A percentile compares a stretch with the other conserved stretches of the same genome.
phyloP scores from a whole-genome alignment of 257 asterid genomes.

The Hygrophila difformis region DNA sequence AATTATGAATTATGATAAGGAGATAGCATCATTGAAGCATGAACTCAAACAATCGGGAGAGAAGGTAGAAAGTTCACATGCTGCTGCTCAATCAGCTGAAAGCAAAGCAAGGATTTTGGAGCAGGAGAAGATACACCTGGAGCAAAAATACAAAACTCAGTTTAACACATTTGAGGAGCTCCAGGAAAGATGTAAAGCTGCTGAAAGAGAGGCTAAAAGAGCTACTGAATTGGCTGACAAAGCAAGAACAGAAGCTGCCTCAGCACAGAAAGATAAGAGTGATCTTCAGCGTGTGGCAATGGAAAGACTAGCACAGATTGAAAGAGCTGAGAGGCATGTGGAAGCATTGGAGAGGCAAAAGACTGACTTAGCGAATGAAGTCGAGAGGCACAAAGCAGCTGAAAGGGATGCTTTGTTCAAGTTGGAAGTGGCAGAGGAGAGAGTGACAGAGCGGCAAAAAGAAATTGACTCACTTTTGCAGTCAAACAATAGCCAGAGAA shows the following conservation, averaged over 20 bases:
- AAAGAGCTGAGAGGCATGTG: slow-evolving; percentile 62
- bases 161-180: slow-evolving; percentile 69
- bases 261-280: slow-evolving; percentile 71
- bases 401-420: slow-evolving; percentile 67
- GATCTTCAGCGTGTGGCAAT: slow-evolving; percentile 64
- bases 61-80: slow-evolving; percentile 47
- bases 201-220: slow-evolving; percentile 80
- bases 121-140: slow-evolving; percentile 60
- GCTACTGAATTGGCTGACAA: slow-evolving; percentile 82
- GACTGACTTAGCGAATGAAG: slow-evolving; percentile 45
- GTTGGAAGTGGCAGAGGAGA: slow-evolving; percentile 53
- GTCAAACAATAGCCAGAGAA: slow-evolving; percentile 67
- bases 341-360: slow-evolving; percentile 68
- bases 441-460: slow-evolving; percentile 66
- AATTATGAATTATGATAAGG: slow-evolving; percentile 56
- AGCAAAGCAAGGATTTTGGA: slow-evolving; percentile 61
- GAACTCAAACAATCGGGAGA: slow-evolving; percentile 46
- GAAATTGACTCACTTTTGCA: slow-evolving; percentile 66
- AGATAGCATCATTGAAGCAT: slow-evolving; percentile 22
- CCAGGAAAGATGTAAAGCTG: slow-evolving; percentile 71
- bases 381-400: slow-evolving; percentile 43
- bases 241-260: slow-evolving; percentile 86
- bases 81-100: slow-evolving; percentile 60
- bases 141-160: slow-evolving; percentile 61
- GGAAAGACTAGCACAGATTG: slow-evolving; percentile 80